A percentile compares a stretch with the other conserved stretches of the same genome.
Conservation (phyloP, 768 basidiomycete genomes). For the Tricholoma hemisulphureum region DNA sequence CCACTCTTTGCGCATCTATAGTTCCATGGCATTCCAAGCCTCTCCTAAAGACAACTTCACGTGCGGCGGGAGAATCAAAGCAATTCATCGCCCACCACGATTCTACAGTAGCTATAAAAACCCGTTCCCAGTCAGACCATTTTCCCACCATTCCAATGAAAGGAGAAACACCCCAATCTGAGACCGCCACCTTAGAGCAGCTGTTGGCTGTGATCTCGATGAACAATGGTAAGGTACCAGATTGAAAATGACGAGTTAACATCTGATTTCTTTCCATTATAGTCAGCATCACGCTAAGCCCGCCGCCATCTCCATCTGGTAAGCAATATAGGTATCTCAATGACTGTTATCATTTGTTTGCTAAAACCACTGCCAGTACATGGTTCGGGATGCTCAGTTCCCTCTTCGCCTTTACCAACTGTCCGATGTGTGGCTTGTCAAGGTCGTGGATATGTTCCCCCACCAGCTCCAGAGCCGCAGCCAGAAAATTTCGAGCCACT, state of each 20-base stretch:
- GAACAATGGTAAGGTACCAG: neutral
- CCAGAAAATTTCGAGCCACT: neutral
- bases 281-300: neutral
- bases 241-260: neutral
- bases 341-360: neutral
- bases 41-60: neutral
- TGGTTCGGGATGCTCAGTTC: too few species aligned
- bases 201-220: neutral
- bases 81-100: too few species aligned
- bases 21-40: neutral
- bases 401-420: neutral
- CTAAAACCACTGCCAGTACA: neutral
- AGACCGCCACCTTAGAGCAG: neutral
- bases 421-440: neutral
- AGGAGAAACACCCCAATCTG: neutral
- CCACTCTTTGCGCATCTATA: too few species aligned
- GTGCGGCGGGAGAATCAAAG: too few species aligned
- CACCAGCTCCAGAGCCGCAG: neutral
- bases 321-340: neutral
- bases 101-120: neutral
- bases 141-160: neutral
- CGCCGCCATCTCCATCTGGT: neutral
- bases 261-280: neutral
- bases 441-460: neutral
- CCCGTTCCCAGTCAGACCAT: neutral